phyloP scores from a whole-genome alignment of 2,329 filamentous ascomycete species.

The Calcarisporium arbuscula region DNA sequence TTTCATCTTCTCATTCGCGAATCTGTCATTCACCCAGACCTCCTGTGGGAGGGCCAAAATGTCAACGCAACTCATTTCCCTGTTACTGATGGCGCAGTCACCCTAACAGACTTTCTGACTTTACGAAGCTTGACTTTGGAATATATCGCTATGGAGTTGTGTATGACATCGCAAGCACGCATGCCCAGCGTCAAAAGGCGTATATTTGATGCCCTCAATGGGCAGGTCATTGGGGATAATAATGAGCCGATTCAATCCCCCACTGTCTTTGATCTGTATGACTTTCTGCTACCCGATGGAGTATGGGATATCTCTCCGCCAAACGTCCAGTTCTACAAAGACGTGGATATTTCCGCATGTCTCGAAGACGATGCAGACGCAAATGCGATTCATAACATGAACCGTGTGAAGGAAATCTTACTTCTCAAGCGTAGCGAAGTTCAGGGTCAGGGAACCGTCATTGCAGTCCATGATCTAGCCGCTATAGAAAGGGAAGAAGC shows the following conservation, averaged over 20 bases:
- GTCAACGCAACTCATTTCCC: slow-evolving; percentile 61
- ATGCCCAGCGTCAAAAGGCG: slow-evolving; percentile 64
- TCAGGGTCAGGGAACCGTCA: slow-evolving; percentile 40
- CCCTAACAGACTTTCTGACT: slow-evolving; percentile 71
- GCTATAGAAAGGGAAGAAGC: slow-evolving; percentile 52
- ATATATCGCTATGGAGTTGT: slow-evolving; percentile 80
- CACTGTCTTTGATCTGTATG: slow-evolving; percentile 86
- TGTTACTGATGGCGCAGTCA: slow-evolving; percentile 57
- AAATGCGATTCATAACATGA: slow-evolving; percentile 58
- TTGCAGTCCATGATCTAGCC: slow-evolving; percentile 41
- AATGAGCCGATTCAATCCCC: slow-evolving; percentile 61
- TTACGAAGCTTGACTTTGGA: slow-evolving; percentile 73
- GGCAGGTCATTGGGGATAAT: slow-evolving; percentile 61
- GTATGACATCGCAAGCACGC: slow-evolving; percentile 63
- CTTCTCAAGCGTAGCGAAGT: slow-evolving; percentile 61
- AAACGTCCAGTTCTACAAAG: slow-evolving; percentile 52
- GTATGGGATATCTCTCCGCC: slow-evolving; percentile 47
- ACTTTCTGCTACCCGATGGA: slow-evolving; percentile 62
- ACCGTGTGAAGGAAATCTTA: slow-evolving; percentile 68
- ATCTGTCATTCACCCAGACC: slow-evolving; percentile 59
- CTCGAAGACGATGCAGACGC: slow-evolving; percentile 52
- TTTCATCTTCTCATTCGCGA: slow-evolving; percentile 70
- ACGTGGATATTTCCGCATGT: slow-evolving; percentile 63
- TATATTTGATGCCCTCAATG: slow-evolving; percentile 69
- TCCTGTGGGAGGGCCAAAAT: slow-evolving; percentile 67